phyloP scores from a whole-genome alignment of 2,329 filamentous ascomycete species.

The Colletotrichum higginsianum region DNA sequence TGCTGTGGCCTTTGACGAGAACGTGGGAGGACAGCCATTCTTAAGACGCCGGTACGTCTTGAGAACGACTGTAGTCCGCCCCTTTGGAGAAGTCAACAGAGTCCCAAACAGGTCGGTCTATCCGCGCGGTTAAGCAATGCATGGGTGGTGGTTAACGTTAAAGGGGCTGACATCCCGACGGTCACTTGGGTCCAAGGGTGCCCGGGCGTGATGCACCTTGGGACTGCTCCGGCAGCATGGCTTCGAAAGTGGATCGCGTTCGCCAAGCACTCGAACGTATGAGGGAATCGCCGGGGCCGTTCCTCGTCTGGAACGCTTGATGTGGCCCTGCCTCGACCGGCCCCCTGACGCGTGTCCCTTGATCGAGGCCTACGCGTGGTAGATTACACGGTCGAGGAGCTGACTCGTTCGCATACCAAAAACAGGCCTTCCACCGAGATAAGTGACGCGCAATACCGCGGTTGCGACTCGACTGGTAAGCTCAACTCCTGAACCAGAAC shows the following conservation, averaged over 20 bases:
- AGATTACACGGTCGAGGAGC: not conserved
- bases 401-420: not conserved
- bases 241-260: not conserved
- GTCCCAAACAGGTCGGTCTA: not conserved
- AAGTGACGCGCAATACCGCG: too few species aligned
- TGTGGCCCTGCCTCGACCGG: too few species aligned
- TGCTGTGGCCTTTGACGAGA: not conserved
- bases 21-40: not conserved
- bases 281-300: not conserved
- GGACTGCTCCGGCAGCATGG: not conserved
- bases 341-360: not conserved
- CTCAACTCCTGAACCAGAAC: not conserved
- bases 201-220: not conserved
- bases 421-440: not conserved
- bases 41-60: not conserved
- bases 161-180: not conserved
- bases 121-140: not conserved
- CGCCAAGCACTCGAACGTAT: not conserved
- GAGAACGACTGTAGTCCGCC: too few species aligned
- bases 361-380: too few species aligned
- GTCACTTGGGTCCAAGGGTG: not conserved
- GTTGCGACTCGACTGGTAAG: not conserved
- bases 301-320: not conserved
- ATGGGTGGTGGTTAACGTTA: not conserved
- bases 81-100: not conserved